Conservation (phyloP, 345 rosid genomes). For the Moringa oleifera region DNA sequence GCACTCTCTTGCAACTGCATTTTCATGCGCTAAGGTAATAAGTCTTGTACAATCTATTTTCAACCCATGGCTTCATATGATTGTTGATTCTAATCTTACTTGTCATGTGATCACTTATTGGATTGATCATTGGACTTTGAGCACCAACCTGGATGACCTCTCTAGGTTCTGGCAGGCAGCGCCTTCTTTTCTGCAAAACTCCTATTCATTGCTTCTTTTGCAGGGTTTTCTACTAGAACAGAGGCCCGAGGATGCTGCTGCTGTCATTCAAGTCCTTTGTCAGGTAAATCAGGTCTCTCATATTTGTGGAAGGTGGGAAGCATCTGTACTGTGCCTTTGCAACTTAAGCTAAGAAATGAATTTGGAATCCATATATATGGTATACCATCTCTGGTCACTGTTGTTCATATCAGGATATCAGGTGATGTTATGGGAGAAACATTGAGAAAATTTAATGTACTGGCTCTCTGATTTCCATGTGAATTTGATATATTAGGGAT, state of each 20-base stretch:
- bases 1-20: conserved; percentile 49
- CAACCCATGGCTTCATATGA: background rate
- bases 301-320: background rate
- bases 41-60: conserved; percentile 5
- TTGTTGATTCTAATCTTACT: conserved; percentile 7
- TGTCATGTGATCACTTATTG: background rate
- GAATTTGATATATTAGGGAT: too few relatives aligned
- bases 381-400: too few relatives aligned
- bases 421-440: background rate
- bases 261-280: conserved; percentile 47
- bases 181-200: background rate
- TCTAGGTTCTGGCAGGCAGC: background rate
- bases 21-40: conserved; percentile 80
- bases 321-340: background rate
- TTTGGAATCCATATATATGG: background rate
- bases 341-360: background rate
- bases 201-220: conserved; percentile 4
- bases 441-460: background rate
- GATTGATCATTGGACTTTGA: background rate
- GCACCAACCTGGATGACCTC: background rate
- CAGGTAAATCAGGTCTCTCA: conserved; percentile 37
- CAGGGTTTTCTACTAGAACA: conserved; percentile 70
- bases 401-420: too few relatives aligned
- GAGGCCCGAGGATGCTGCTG: conserved; percentile 76
- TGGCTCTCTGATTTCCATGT: background rate